phyloP scores from a whole-genome alignment of 768 basidiomycete genomes.

The Boletus eberwhitei region DNA sequence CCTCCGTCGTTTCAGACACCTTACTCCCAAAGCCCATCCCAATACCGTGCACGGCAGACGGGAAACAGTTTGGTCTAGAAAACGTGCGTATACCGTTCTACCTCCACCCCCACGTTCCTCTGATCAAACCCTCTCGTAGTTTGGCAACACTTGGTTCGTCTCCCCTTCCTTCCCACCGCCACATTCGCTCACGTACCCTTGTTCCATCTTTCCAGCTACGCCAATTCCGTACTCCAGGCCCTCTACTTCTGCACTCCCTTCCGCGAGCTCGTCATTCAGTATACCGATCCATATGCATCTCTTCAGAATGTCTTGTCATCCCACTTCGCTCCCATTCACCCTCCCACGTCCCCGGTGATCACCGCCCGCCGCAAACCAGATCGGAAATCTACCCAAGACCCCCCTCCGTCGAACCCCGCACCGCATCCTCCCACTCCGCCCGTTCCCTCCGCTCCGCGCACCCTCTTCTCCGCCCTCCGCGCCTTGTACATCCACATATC shows the following conservation, averaged over 20 bases:
- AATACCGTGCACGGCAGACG: conserved; percentile 55
- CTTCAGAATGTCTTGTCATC: conserved; percentile 34
- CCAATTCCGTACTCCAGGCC: conserved; percentile 97
- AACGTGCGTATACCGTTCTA: conserved; percentile 62
- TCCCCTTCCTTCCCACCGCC: conserved; percentile 1
- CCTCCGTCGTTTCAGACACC: conserved; percentile 22
- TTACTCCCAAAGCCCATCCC: conserved; percentile 32
- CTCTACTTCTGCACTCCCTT: conserved; percentile 96
- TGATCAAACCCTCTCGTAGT: conserved; percentile 45
- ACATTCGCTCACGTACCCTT: conserved; percentile 18
- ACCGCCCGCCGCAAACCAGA: conserved; percentile 54
- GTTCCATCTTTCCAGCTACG: conserved; percentile 59
- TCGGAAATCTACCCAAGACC: conserved; percentile 44
- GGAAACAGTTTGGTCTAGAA: conserved; percentile 93
- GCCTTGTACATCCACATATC: conserved; percentile 88
- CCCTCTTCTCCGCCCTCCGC: conserved; percentile 88
- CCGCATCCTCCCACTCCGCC: conserved; percentile 37
- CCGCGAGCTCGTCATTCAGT: conserved; percentile 81
- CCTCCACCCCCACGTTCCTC: background rate
- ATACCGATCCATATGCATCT: conserved; percentile 47
- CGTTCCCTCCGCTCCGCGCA: conserved; percentile 60
- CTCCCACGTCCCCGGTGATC: conserved; percentile 27
- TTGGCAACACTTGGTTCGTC: conserved; percentile 91
- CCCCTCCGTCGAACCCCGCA: conserved; percentile 25
- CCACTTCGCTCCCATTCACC: conserved; percentile 18